Conservation (phyloP, 2,329 filamentous ascomycete genomes). For the Beauveria sp. region DNA sequence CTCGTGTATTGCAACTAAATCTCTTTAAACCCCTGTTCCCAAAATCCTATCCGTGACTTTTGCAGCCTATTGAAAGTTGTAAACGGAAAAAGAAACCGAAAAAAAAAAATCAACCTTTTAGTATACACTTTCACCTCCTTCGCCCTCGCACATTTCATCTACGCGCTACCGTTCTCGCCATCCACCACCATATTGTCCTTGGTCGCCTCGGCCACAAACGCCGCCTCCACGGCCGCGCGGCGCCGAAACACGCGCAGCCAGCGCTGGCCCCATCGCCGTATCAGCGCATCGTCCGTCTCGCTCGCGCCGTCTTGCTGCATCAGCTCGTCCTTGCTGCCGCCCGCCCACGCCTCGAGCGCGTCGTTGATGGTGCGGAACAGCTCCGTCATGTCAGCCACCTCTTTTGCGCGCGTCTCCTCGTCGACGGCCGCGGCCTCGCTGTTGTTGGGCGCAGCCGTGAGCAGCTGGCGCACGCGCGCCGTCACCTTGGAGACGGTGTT, state of each 20-base stretch:
- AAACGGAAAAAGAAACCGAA: no score
- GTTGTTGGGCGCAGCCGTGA: constrained; percentile 51
- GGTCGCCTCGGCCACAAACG: constrained; percentile 34
- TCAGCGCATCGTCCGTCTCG: constrained; percentile 52
- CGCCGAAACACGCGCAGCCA: constrained; percentile 83
- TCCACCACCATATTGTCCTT: constrained; percentile 10
- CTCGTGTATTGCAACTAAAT: no score
- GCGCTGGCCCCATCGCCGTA: constrained; percentile 72
- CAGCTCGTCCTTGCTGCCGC: constrained; percentile 64
- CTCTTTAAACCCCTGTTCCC: no score
- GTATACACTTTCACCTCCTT: no score
- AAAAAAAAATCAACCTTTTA: no score
- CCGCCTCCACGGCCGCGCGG: constrained; percentile 78
- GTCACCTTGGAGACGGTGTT: constrained; percentile 89
- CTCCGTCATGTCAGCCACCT: constrained; percentile 66
- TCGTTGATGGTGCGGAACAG: constrained; percentile 80
- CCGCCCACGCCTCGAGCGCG: constrained; percentile 62
- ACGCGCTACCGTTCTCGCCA: background rate
- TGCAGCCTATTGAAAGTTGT: no score
- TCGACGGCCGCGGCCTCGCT: constrained; percentile 42
- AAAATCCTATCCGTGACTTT: no score
- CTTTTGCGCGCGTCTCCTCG: constrained; percentile 59
- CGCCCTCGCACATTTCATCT: background rate
- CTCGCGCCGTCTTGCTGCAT: constrained; percentile 60
- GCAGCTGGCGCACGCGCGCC: constrained; percentile 74